Conservation (phyloP, 73 alveolate species). For the Paramecium sonneborni region DNA sequence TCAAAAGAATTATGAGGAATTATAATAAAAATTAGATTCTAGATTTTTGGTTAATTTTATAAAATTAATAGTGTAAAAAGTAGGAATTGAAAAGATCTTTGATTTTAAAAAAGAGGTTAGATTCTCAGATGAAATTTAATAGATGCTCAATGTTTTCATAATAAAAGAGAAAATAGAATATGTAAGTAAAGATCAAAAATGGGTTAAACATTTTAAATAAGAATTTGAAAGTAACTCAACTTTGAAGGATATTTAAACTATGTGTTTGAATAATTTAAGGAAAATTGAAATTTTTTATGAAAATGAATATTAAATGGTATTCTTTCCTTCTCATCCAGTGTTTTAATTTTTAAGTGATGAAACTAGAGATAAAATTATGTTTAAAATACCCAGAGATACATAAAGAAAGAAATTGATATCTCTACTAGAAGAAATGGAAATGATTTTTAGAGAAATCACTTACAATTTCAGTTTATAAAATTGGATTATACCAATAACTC, state of each 20-base stretch:
- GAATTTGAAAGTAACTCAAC: neutral
- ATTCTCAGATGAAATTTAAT: constrained; percentile 6
- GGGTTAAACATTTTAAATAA: constrained; percentile 2
- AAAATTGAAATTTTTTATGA: constrained; percentile 48
- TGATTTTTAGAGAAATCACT: constrained; percentile 26
- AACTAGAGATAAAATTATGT: constrained; percentile 45
- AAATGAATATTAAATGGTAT: constrained; percentile 27
- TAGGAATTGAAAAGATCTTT: neutral
- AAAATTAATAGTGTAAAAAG: neutral
- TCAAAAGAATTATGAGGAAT: constrained; percentile 32
- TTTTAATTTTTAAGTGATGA: constrained; percentile 38
- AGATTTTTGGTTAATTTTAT: constrained; percentile 32
- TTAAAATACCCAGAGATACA: constrained; percentile 29
- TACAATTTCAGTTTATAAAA: constrained; percentile 4
- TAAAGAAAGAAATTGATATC: constrained; percentile 27
- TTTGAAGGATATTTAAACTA: neutral
- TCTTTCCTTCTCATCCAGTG: constrained; percentile 56
- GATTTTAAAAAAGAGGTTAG: constrained; percentile 4
- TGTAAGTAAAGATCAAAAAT: neutral
- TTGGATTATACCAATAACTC: constrained; percentile 27
- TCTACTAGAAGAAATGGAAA: neutral
- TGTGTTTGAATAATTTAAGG: neutral
- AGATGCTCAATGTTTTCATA: constrained; percentile 40
- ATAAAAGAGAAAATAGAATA: neutral
- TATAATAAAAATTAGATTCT: constrained; percentile 29